Conservation (phyloP, 306 rosid species). For the Prunus salicina region DNA sequence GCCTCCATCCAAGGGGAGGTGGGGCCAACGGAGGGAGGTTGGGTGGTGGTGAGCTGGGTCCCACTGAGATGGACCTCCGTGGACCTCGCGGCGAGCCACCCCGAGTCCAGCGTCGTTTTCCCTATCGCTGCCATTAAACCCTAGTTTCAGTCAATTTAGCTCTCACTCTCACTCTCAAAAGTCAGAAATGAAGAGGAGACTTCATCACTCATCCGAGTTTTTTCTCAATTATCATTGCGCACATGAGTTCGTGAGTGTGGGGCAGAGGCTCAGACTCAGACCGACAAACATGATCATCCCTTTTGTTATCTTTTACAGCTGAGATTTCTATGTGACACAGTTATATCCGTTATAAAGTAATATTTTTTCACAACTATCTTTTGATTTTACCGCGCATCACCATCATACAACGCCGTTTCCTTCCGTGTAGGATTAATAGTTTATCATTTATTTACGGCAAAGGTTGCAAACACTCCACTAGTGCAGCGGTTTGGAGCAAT, state of each 20-base stretch:
- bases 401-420: neutral
- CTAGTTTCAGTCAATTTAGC: neutral
- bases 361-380: neutral
- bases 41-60: conserved; percentile 77
- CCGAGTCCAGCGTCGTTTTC: conserved; percentile 57
- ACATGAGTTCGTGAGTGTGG: neutral
- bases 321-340: neutral
- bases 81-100: conserved; percentile 89
- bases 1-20: conserved; percentile 84
- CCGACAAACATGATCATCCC: neutral
- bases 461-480: no score
- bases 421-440: no score
- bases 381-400: neutral
- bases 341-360: neutral
- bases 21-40: conserved; percentile 56
- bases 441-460: no score
- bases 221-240: neutral
- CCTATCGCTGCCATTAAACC: conserved; percentile 31
- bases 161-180: neutral
- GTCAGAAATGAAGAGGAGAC: neutral
- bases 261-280: neutral
- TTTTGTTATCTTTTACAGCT: neutral
- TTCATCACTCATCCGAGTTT: neutral
- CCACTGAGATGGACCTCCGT: conserved; percentile 62
- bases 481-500: no score